Base-by-base conservation (phyloP, 164 flowering plant species). In the Cinnamomum micranthum region DNA sequence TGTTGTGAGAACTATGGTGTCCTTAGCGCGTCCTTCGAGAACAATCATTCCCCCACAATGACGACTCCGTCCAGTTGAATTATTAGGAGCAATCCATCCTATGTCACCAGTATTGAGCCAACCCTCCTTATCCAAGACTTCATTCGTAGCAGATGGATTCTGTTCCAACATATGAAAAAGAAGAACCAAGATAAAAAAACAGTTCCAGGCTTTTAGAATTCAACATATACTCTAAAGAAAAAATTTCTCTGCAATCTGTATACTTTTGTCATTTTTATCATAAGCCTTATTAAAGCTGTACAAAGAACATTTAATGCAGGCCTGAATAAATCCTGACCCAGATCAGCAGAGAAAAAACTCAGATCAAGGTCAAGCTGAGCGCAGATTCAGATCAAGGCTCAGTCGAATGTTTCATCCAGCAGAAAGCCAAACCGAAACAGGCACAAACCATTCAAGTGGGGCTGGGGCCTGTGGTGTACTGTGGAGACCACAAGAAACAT, bases 21-120 rank as follows among this genome's bases (percentile, higher is more conserved):
- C 99, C 77, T 95, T 95, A n/a, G 91, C 94, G 73, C 99, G 97
- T 12, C 99, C 99, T 80, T 95, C 97, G 70, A 93, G 91, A 85
- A 93, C 94, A 73, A 95, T 27, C 51, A 95, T 78, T 59, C 97
- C 99, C 67, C 97, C 92, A 84, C 87, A 84, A 24, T 47, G 78
- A 72, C 97, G 91, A 82, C 97, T 89, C 73, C 97, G 80, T 59
- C 99, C 99, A 47, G 15, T 75, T 68, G 90, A 84, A 79, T 91
- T 95, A 24, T 79, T 82, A 77, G 99, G 97, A 33, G 87, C 92
- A 81, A 93, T 88, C 97, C 97, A 95, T 33, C 99, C 99, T 66
- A 95, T 82, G 80, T 95, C 99, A 73, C 97, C 99, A 19, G 99
- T 90, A 73, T 80, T 81, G 35, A 95, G 81, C 99, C 99, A 95